Percentiles rank a stretch among this genome's conserved stretches.
Evolutionary conservation across 164 flowering plant genomes (phyloP).

Genomic region (Vitis rupestris): DNA sequence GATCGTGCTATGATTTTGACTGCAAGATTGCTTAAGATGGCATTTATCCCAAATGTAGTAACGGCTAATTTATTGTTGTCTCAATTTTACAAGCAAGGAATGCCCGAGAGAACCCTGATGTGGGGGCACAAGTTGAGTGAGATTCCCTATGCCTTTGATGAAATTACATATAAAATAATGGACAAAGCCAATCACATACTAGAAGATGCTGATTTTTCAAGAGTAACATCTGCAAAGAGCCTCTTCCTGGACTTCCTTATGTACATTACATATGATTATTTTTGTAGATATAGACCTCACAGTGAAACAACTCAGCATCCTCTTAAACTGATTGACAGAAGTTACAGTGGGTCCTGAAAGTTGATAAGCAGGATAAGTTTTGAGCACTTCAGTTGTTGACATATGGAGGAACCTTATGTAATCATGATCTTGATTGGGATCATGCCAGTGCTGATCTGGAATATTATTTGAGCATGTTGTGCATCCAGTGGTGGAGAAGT

Average conservation of each 20-base stretch:
- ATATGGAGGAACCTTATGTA: no score
- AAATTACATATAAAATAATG: conserved; percentile 51
- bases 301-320: conserved; percentile 13
- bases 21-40: conserved; percentile 83
- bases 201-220: conserved; percentile 22
- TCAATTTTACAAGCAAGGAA: conserved; percentile 72
- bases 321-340: conserved; percentile 12
- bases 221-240: conserved; percentile 43
- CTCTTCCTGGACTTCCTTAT: conserved; percentile 80
- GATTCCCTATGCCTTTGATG: conserved; percentile 58
- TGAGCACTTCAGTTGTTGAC: no score
- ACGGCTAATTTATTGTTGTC: conserved; percentile 72
- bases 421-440: no score
- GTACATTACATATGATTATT: conserved; percentile 71
- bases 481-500: no score
- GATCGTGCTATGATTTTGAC: conserved; percentile 74
- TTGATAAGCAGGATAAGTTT: background rate
- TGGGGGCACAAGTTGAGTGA: conserved; percentile 74
- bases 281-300: conserved; percentile 35
- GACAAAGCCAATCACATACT: conserved; percentile 44
- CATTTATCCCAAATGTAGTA: conserved; percentile 73
- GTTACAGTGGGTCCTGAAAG: conserved; percentile 6
- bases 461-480: no score
- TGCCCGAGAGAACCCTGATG: conserved; percentile 62
- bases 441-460: no score